These are phyloP conservation scores for Rhizopogon salebrosus DNA, from an alignment of 768 basidiomycete genomes.

Conservation along the genomic window DNA sequence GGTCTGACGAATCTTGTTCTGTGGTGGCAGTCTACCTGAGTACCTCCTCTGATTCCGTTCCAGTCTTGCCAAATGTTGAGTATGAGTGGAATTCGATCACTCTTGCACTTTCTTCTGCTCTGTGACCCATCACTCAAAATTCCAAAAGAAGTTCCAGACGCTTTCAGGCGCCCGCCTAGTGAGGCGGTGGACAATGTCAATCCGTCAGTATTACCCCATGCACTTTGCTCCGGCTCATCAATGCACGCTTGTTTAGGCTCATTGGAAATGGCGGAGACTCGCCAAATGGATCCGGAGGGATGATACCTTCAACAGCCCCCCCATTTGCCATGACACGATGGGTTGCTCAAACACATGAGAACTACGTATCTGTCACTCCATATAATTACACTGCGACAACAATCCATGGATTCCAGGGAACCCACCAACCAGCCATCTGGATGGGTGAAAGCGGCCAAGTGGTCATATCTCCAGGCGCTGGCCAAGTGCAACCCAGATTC, in stretches of 20 bases:
- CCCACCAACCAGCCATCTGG: conserved; percentile 85
- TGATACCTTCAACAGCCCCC: conserved; percentile 73
- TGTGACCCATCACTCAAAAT: conserved; percentile 9
- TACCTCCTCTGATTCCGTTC: too few relatives aligned
- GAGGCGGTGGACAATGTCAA: conserved; percentile 41
- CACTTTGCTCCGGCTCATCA: not conserved
- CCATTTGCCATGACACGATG: conserved; percentile 86
- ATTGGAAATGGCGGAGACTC: conserved; percentile 72
- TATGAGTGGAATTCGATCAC: conserved; percentile 3
- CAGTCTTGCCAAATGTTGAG: conserved; percentile 1
- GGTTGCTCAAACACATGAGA: conserved; percentile 75
- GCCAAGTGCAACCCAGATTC: conserved; percentile 46
- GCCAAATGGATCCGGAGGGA: conserved; percentile 68
- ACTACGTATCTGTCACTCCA: conserved; percentile 69
- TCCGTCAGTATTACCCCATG: conserved; percentile 28
- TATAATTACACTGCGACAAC: conserved; percentile 57
- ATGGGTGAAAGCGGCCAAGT: conserved; percentile 77
- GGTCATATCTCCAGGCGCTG: conserved; percentile 53
- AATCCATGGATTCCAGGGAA: conserved; percentile 75
- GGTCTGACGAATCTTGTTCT: too few relatives aligned
- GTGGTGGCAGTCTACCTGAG: too few relatives aligned
- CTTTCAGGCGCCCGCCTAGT: conserved; percentile 26
- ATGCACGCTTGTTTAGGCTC: conserved; percentile 28
- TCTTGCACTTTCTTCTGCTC: conserved; percentile 14
- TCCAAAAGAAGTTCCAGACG: conserved; percentile 2